Base-by-base conservation (phyloP, 805 yeast genomes). In the Wickerhamomyces tratensis region DNA sequence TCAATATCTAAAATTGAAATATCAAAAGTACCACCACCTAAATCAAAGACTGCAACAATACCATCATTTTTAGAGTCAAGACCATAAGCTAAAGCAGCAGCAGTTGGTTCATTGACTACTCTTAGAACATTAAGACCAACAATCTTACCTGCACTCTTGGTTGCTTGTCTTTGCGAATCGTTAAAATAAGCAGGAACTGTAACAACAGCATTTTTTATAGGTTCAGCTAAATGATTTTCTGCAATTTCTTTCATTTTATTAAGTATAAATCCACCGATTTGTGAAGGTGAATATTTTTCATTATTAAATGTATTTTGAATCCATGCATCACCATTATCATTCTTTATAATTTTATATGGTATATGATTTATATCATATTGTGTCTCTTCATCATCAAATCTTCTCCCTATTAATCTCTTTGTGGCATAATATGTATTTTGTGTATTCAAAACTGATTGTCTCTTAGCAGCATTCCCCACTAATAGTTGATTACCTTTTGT, bases 151-250 rank as follows among this genome's bases (percentile, higher is more conserved):
- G 91, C 85, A 54, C 74, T 74, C 54, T 82, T 81, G 9, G 93
- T 83, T 5, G 89, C 89, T 58, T 79, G 88, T 59, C 93, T 70
- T 59, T 83, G 93, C 13, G 83, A 71, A 59, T 83, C 91, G 59
- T 83, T 82, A 64, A 83, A 83, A 58, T 83, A 83, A 5, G 91
- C 91, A 20, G 93, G 93, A 6, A 83, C 91, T 0, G 93, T 83
- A 35, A 83, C 79, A 27, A 83, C 91, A 1, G 91, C 88, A 49
- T 79, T 80, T 39, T 71, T 71, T 7, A 81, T 69, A 8, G 65
- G 56, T 43, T 62, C 58, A 40, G 67, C 64, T 26, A 79, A 52
- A 47, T 73, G 74, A 12, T 67, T 49, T 52, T 77, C 79, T 7
- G 88, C 86, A 31, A 73, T 67, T 42, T 65, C 68, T 56, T 71